Base-by-base conservation (phyloP, 192 early-diverging fungal genomes). In the Kickxella alabastrina region DNA sequence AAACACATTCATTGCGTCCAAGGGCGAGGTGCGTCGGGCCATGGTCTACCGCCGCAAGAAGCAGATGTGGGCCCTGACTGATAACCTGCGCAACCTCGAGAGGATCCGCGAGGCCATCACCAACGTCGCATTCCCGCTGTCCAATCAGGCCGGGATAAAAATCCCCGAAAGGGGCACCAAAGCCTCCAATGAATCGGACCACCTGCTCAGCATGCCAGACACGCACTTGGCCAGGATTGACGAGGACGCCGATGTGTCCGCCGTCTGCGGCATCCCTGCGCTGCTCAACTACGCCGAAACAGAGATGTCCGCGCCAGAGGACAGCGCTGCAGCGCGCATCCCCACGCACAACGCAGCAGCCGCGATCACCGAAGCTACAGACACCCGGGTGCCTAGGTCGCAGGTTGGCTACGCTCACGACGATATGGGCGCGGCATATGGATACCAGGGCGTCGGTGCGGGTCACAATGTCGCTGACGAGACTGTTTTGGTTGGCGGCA, bases 21-120 rank as follows among this genome's bases (percentile, higher is more conserved):
- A 53, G 24, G 51, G 45, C 32, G 56, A 66, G 32, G 44, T 75
- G 37, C 59, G 71, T 3, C 59, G 47, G 21, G 54, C 59, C 21
- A 66, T 75, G 64, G 55, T 67, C 13, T 42, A 47, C 18, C 34
- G 39, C 10, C 64, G 71, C 48, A 62, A 63, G 22, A 40, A 54
- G 51, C 52, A 54, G 36, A 43, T 67, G 41, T 75, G 71, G 71
- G 51, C 51, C 26, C 49, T 75, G 25, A 49, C 59, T 31, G 71
- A 75, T 40, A 49, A 54, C n/a, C 48, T 67, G 17, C 64, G 64
- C 39, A 43, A 43, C 35, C 52, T 75, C 18, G 64, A 75, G 31
- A 62, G 51, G 17, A 39, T 75, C 39, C 59, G 60, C 44, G 52
- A 63, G 22, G 60, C 49, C 26, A 59, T 75, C 31, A 36, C 35